Evolutionary conservation across 2,329 filamentous ascomycete species (phyloP), one percentile per base, ranked within the genome.

Genomic region (Gaeumannomyces sp.): DNA sequence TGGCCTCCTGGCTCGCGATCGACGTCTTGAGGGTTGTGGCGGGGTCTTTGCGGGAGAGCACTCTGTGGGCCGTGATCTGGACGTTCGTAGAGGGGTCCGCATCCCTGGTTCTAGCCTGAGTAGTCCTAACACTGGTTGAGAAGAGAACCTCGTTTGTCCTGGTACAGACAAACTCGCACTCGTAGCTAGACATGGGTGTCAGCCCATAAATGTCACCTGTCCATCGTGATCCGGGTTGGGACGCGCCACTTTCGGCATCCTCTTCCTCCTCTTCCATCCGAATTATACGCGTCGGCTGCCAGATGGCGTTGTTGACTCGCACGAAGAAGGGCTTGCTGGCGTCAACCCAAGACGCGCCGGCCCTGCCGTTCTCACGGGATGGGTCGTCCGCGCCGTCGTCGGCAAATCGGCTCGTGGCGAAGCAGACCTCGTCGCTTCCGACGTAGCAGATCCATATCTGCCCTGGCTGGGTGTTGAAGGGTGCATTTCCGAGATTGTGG

Each of bases 401-500:
- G 13, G 81, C 78, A 70, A 89, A 90, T 73, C 84, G 81, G 75
- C 87, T 90, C 27, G 89, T 90, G 75, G 84, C 88, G 76, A 93
- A 93, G 76, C 85, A 88, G 68, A 93, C 85, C 75, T 92, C 89
- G 71, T 91, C 90, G 73, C 88, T 87, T 27, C 89, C 89, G 71
- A 94, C 87, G 73, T 92, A 90, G 67, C 88, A 89, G 72, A 93
- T 90, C 89, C 90, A 93, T 73, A 93, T 89, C 73, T 90, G 87
- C 70, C 88, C 85, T 60, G 87, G 85, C 73, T 90, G 84, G 60
- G 81, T 80, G 76, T 89, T 86, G 76, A 91, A 92, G 63, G 90
- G 85, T 67, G 89, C 88, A 74, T 90, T 91, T 69, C 88, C 89
- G 74, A 92, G 82, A 76, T 91, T 89, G 77, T 92, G 88, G 73